Evolutionary conservation across 208 protist genomes (phyloP), one percentile per base, ranked within the genome.

Genomic region (Trypanosoma grayi): DNA sequence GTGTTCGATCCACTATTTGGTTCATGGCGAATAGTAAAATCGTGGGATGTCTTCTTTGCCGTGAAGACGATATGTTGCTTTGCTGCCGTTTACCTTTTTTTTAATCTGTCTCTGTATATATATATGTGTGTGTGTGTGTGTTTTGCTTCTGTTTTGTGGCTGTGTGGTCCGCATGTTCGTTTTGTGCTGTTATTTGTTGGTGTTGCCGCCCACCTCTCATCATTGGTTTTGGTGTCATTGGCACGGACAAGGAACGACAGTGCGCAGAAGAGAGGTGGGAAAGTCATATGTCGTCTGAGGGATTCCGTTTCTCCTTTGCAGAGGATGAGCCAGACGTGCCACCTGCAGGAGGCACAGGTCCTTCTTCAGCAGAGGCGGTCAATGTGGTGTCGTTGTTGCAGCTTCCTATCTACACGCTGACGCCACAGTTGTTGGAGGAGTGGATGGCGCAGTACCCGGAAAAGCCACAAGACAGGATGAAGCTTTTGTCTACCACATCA

Each of bases 241-340:
- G n/a, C n/a, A n/a, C n/a, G 39, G 39, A 2, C 16, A n/a, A 43
- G 11, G 39, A n/a, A n/a, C 2, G 39, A 14, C 10, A 22, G 20
- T 43, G 39, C 20, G 11, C 10, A 43, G 25, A n/a, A 45, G 20
- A 44, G 14, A 48, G 31, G 14, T 22, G 5, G 34, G 24, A 43
- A 2, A 20, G 22, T 7, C 0, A 1, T 22, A 53, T 66, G 58
- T 55, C 58, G 5, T 57, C 22, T 39, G 68, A 74, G 36, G 77
- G 73, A 27, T 83, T 84, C 52, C 69, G 52, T 28, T 84, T 84
- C 41, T 37, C 45, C 16, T 83, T 83, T 68, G 64, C 37, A 28
- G 48, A 27, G 20, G 33, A 44, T 52, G 40, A 25, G 8, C 5
- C 20, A n/a, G 25, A 45, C 9, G n/a, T 22, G 5, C n/a, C 63